Evolutionary conservation across 495 filamentous ascomycete genomes (phyloP).

Genomic region (Penicillium steckii): DNA sequence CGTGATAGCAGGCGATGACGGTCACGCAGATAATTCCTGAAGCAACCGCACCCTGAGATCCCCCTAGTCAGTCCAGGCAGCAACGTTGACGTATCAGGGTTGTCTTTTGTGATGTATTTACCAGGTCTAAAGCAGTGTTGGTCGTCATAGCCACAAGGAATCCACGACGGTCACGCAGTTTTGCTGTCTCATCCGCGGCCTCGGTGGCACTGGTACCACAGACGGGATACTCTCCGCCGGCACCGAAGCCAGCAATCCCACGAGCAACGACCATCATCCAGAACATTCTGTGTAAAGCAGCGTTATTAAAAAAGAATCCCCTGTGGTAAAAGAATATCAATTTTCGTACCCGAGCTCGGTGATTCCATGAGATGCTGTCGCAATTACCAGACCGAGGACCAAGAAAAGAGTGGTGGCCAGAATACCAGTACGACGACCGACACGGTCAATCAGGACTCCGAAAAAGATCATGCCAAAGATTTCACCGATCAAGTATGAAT

Average conservation of each 20-base stretch:
- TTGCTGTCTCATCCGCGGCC: slow-evolving; percentile 40
- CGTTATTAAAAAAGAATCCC: no score
- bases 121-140: slow-evolving; percentile 33
- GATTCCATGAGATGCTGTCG: slow-evolving; percentile 29
- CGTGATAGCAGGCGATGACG: slow-evolving; percentile 28
- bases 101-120: no score
- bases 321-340: no score
- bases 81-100: no score
- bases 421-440: slow-evolving; percentile 31
- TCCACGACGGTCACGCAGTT: slow-evolving; percentile 26
- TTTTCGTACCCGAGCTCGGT: slow-evolving; percentile 27
- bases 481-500: slow-evolving; percentile 34
- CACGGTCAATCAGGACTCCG: slow-evolving; percentile 28
- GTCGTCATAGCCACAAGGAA: slow-evolving; percentile 33
- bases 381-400: slow-evolving; percentile 27
- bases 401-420: slow-evolving; percentile 26
- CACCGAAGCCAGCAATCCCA: slow-evolving; percentile 53
- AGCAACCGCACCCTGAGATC: slow-evolving; percentile 32
- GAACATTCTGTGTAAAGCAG: slow-evolving; percentile 34
- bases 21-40: slow-evolving; percentile 33
- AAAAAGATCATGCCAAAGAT: slow-evolving; percentile 40
- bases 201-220: slow-evolving; percentile 44
- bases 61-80: no score
- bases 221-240: slow-evolving; percentile 49
- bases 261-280: slow-evolving; percentile 56